These are phyloP conservation scores for Lodderomyces parapsilosis DNA, from an alignment of 1,139 yeast species.

Conservation along the genomic window DNA sequence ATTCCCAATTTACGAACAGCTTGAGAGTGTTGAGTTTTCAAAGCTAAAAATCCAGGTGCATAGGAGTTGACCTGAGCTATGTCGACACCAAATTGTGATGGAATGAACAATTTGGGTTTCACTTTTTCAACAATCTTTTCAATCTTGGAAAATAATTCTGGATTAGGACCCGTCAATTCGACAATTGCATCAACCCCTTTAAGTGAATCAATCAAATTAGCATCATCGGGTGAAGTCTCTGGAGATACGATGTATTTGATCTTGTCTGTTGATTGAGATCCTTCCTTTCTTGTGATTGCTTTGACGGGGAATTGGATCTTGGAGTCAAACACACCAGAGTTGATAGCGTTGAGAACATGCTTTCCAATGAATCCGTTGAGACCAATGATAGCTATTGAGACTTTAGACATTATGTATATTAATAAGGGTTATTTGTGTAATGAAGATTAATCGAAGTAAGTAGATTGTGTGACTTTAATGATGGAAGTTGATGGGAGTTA, in stretches of 20 bases:
- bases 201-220: constrained; percentile 19
- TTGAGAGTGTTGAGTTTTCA: constrained; percentile 40
- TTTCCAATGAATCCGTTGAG: constrained; percentile 51
- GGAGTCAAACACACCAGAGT: constrained; percentile 40
- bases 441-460: too few species aligned
- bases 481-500: too few species aligned
- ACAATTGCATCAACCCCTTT: constrained; percentile 52
- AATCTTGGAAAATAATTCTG: constrained; percentile 22
- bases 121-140: constrained; percentile 37
- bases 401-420: constrained; percentile 14
- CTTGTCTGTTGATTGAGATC: constrained; percentile 32
- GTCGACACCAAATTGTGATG: constrained; percentile 63
- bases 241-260: constrained; percentile 41
- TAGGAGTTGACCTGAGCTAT: constrained; percentile 18
- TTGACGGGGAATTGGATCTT: constrained; percentile 50
- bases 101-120: constrained; percentile 54
- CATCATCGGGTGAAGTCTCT: constrained; percentile 23
- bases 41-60: constrained; percentile 34
- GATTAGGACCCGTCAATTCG: constrained; percentile 36
- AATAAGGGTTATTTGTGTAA: too few species aligned
- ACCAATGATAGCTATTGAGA: constrained; percentile 53
- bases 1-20: constrained; percentile 34
- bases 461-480: too few species aligned
- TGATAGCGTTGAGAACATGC: constrained; percentile 45
- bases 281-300: constrained; percentile 48